Conservation (phyloP, 129 eudicot genomes). For the Solidago caesia region DNA sequence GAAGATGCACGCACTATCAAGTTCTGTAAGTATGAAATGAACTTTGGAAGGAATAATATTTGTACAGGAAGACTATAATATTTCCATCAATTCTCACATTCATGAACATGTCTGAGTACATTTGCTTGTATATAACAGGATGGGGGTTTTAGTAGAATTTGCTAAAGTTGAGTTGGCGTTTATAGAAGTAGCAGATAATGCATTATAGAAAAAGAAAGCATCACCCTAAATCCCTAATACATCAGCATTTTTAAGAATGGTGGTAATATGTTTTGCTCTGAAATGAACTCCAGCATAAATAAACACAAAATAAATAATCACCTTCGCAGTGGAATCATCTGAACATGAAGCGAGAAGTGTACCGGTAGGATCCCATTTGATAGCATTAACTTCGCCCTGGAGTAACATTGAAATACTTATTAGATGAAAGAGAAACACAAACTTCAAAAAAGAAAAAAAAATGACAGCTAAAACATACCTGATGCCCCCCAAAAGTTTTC, state of each 20-base stretch:
- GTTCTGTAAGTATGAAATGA: no score
- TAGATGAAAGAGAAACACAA: not conserved
- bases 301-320: constrained; percentile 18
- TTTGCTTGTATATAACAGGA: not conserved
- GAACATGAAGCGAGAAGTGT: constrained; percentile 88
- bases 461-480: constrained; percentile 40
- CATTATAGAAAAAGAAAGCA: no score
- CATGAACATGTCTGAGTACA: not conserved
- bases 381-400: constrained; percentile 94
- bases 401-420: constrained; percentile 23
- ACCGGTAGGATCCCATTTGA: constrained; percentile 97
- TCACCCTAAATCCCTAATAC: no score
- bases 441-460: not conserved
- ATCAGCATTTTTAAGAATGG: not conserved
- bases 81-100: not conserved
- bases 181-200: no score
- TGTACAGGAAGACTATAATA: not conserved
- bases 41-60: not conserved
- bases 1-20: not conserved
- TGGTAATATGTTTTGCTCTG: not conserved
- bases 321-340: constrained; percentile 94
- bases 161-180: no score
- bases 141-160: not conserved
- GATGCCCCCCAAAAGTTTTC: constrained; percentile 74
- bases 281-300: not conserved